A percentile compares a stretch with the other conserved stretches of the same genome.
These are phyloP conservation scores for Sungouiozyma intestinalis DNA, from an alignment of 805 yeast genomes.

Conservation along the genomic window DNA sequence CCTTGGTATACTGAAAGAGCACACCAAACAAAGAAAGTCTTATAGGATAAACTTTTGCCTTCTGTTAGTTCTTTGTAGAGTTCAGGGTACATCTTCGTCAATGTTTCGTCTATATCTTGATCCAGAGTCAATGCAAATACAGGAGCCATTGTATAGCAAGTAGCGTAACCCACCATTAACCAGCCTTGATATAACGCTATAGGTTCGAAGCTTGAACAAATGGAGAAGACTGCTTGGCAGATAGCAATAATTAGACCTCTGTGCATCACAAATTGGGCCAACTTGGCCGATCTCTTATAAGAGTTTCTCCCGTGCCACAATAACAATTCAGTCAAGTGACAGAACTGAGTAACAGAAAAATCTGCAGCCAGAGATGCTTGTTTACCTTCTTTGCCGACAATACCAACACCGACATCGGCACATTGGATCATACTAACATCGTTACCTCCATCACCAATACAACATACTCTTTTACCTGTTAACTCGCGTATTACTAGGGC, in stretches of 20 bases:
- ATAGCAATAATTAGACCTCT: conserved; percentile 90
- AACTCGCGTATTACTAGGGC: conserved; percentile 66
- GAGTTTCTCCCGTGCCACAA: conserved; percentile 98
- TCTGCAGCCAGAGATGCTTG: conserved; percentile 98
- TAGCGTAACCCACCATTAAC: conserved; percentile 97
- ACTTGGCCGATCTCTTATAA: conserved; percentile 87
- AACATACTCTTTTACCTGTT: conserved; percentile 87
- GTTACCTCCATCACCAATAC: conserved; percentile 99
- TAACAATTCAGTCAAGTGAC: conserved; percentile 72
- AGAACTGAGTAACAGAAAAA: conserved; percentile 86
- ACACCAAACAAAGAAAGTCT: conserved; percentile 87
- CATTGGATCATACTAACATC: conserved; percentile 98
- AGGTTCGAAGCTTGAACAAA: conserved; percentile 83
- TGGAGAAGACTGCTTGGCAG: conserved; percentile 88
- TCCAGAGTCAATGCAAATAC: conserved; percentile 89
- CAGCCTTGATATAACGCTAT: conserved; percentile 91
- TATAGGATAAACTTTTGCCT: conserved; percentile 77
- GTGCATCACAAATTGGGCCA: conserved; percentile 93
- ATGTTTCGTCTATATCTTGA: conserved; percentile 79
- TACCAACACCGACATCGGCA: conserved; percentile 98
- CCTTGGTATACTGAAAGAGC: conserved; percentile 89
- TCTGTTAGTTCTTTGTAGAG: conserved; percentile 83
- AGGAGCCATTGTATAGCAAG: conserved; percentile 96
- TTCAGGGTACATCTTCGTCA: conserved; percentile 89
- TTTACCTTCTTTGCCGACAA: conserved; percentile 96